phyloP scores from a whole-genome alignment of 768 basidiomycete species.

The Lentinula sp. region DNA sequence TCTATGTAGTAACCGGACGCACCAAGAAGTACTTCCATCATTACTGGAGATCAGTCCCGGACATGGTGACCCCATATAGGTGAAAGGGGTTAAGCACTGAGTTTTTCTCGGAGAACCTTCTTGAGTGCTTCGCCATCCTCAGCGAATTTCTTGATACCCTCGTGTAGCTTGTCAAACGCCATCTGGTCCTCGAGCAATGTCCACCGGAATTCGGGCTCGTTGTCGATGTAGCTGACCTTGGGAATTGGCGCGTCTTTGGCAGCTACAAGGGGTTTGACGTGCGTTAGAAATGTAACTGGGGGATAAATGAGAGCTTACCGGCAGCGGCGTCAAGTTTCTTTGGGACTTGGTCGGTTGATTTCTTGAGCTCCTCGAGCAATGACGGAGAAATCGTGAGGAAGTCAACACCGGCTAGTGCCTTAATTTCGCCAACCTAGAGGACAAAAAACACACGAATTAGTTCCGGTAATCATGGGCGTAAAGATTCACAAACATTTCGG shows the following conservation, averaged over 20 bases:
- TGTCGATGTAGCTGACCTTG: conserved; percentile 83
- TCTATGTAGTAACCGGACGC: too few relatives aligned
- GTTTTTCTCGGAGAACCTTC: conserved; percentile 65
- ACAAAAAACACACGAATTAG: neutral
- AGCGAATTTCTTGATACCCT: conserved; percentile 98
- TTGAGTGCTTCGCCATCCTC: conserved; percentile 93
- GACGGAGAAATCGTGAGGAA: conserved; percentile 93
- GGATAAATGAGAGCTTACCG: conserved; percentile 34
- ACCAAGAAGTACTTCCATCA: too few relatives aligned
- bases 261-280: conserved; percentile 25
- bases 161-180: conserved; percentile 99
- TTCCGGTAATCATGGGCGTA: neutral
- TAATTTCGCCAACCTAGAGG: conserved; percentile 80
- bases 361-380: conserved; percentile 91
- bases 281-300: neutral
- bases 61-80: too few relatives aligned
- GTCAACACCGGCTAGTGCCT: conserved; percentile 91
- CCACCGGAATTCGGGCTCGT: conserved; percentile 98
- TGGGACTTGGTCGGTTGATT: conserved; percentile 69
- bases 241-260: conserved; percentile 54
- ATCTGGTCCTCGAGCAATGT: conserved; percentile 85
- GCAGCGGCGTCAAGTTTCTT: conserved; percentile 71
- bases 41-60: too few relatives aligned
- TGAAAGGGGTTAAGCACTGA: conserved; percentile 34
- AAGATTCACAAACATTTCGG: conserved; percentile 72